A percentile compares a stretch with the other conserved stretches of the same genome.
phyloP scores from a whole-genome alignment of 1,139 yeast genomes.

The Lodderomyces oxycetoniae region DNA sequence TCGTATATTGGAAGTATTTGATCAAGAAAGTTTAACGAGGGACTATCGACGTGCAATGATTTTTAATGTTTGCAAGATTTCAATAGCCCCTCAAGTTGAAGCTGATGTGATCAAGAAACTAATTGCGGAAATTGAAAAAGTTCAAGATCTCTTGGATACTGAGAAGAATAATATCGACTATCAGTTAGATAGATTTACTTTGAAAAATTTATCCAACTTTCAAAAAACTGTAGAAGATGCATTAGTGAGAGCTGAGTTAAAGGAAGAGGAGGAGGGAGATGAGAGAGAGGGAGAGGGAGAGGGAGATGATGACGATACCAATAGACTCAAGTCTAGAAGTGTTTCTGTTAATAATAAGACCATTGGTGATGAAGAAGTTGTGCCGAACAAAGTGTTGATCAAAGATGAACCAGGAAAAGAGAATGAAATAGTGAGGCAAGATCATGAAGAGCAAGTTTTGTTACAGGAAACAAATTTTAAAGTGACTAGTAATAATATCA shows the following conservation, averaged over 20 bases:
- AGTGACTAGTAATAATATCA: too few relatives aligned
- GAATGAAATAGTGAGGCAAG: too few relatives aligned
- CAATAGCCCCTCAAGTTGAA: slow-evolving; percentile 28
- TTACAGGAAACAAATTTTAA: too few relatives aligned
- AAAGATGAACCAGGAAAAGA: too few relatives aligned
- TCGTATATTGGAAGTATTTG: slow-evolving; percentile 50
- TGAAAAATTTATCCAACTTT: slow-evolving; percentile 3
- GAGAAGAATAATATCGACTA: slow-evolving; percentile 23
- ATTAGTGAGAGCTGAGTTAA: slow-evolving; percentile 1
- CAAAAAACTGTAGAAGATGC: slow-evolving; percentile 1
- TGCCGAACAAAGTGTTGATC: too few relatives aligned
- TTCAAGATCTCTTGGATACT: slow-evolving; percentile 22
- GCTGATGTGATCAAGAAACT: slow-evolving; percentile 30
- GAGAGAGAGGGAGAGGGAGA: slow-evolving; percentile 5
- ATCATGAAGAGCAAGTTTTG: too few relatives aligned
- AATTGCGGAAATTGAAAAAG: slow-evolving; percentile 31
- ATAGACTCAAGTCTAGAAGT: neutral
- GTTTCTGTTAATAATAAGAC: neutral
- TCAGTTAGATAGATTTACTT: slow-evolving; percentile 17
- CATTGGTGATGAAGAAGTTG: neutral
- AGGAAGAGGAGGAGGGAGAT: slow-evolving; percentile 6
- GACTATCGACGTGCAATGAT: slow-evolving; percentile 57
- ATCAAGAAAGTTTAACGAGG: slow-evolving; percentile 19
- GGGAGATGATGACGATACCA: slow-evolving; percentile 3
- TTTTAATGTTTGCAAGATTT: slow-evolving; percentile 48